Base-by-base conservation (phyloP, 129 eudicot species). In the Artemisia argyi region DNA sequence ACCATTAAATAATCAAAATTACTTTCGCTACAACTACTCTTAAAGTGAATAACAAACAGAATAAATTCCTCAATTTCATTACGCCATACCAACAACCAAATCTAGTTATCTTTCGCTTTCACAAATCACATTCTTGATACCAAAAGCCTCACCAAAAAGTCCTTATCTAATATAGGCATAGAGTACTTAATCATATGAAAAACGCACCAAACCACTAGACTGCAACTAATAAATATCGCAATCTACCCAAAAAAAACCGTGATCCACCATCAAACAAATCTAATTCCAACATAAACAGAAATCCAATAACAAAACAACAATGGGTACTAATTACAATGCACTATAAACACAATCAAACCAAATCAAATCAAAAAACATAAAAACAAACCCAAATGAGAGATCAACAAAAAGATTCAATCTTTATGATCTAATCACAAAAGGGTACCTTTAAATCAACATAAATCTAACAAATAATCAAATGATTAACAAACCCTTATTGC, bases 211-310 rank as follows among this genome's bases (percentile, higher is more conserved):
- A 39, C 51, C 82, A 73, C 77, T 78, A 69, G 19, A 58, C 65
- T 57, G 9, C 46, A 30, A 55, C 53, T 65, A 48, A 56, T 9
- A 58, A 44, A 66, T 63, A 12, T 24, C 49, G 49, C 30, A 52
- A 74, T 61, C 82, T 72, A 73, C 76, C 30, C n/a, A n/a, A n/a
- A 26, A 67, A 22, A 52, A 32, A 74, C 24, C 47, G 71, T 75
- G 79, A 75, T 75, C 72, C 63, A 51, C 69, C 54, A 71, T 58
- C 9, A 58, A 39, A 15, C 55, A 61, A 58, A 58, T 71, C 68
- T 48, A 73, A 15, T 20, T n/a, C 11, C 54, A 53, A 68, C 16
- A 69, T 6, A 3, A 69, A 52, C 49, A 28, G 26, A 52, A 69
- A 71, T 58, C 48, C 76, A 44, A 15, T 15, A 56, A 39, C 11